Percentiles rank a stretch among this genome's conserved stretches.
Evolutionary conservation across 139 green algal species (phyloP).

Genomic region (Pseudopediastrum boryanum): DNA sequence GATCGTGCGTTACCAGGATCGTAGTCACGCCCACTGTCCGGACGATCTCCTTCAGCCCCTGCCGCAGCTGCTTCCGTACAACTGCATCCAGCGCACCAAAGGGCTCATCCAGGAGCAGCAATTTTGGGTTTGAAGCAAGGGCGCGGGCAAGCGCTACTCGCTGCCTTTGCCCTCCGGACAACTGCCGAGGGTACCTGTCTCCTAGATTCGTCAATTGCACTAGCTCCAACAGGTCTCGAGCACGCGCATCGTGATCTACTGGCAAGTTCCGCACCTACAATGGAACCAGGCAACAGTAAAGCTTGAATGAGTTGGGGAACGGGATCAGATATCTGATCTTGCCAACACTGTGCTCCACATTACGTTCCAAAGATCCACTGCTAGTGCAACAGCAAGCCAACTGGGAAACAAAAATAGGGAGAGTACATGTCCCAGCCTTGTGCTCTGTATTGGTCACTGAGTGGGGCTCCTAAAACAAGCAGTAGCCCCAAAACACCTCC

Average conservation of each 20-base stretch:
- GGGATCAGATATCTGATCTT: no score
- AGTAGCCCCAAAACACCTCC: no score
- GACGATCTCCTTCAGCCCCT: slow-evolving; percentile 75
- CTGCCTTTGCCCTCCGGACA: slow-evolving; percentile 90
- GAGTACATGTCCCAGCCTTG: no score
- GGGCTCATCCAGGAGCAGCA: slow-evolving; percentile 88
- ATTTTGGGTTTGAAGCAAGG: slow-evolving; percentile 73
- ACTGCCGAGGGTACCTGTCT: slow-evolving; percentile 74
- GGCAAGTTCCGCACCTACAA: slow-evolving; percentile 66
- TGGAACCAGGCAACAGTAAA: not conserved
- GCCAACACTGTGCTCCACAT: no score
- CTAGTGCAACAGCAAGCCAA: no score
- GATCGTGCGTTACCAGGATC: slow-evolving; percentile 92
- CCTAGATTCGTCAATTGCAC: slow-evolving; percentile 74
- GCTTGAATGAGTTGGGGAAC: no score
- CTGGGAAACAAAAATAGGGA: no score
- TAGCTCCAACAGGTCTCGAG: slow-evolving; percentile 82
- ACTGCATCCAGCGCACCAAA: slow-evolving; percentile 86
- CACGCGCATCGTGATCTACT: slow-evolving; percentile 72
- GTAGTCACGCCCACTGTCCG: slow-evolving; percentile 43
- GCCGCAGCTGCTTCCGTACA: slow-evolving; percentile 72
- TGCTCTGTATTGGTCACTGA: no score
- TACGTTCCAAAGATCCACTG: no score
- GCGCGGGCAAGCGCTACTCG: slow-evolving; percentile 91
- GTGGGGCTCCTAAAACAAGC: no score